Evolutionary conservation across 768 basidiomycete species (phyloP).

Genomic region (Leucosporidium scottii): DNA sequence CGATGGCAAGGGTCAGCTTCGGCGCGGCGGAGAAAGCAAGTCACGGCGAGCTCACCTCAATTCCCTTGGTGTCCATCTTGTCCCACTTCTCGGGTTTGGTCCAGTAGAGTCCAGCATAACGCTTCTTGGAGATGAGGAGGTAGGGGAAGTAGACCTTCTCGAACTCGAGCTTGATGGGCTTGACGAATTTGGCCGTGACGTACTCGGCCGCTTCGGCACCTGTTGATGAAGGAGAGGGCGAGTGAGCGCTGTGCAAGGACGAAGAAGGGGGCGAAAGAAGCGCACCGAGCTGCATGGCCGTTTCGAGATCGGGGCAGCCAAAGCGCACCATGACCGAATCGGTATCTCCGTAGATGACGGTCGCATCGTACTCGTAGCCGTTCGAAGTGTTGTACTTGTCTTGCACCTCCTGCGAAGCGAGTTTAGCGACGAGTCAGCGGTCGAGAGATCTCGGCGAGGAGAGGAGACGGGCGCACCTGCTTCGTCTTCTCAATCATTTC

Average conservation of each 20-base stretch:
- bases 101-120: slow-evolving; percentile 98
- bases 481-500: slow-evolving; percentile 99
- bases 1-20: background rate
- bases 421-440: background rate
- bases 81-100: slow-evolving; percentile 90
- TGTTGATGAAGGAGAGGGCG: slow-evolving; percentile 39
- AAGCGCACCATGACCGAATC: slow-evolving; percentile 99
- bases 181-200: slow-evolving; percentile 82
- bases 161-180: slow-evolving; percentile 97
- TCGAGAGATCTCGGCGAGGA: background rate
- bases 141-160: slow-evolving; percentile 99
- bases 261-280: background rate
- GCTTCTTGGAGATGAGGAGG: slow-evolving; percentile 94
- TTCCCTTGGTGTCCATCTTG: slow-evolving; percentile 99
- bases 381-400: slow-evolving; percentile 76
- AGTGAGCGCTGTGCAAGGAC: background rate
- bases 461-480: slow-evolving; percentile 47
- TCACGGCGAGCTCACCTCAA: slow-evolving; percentile 59
- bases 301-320: slow-evolving; percentile 74
- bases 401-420: slow-evolving; percentile 65
- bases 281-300: slow-evolving; percentile 84
- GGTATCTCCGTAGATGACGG: slow-evolving; percentile 97
- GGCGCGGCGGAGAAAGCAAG: background rate
- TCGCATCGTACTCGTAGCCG: slow-evolving; percentile 75
- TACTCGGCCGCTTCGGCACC: slow-evolving; percentile 87